Conservation (phyloP, 2,329 filamentous ascomycete genomes). For the Helotiales sp. region DNA sequence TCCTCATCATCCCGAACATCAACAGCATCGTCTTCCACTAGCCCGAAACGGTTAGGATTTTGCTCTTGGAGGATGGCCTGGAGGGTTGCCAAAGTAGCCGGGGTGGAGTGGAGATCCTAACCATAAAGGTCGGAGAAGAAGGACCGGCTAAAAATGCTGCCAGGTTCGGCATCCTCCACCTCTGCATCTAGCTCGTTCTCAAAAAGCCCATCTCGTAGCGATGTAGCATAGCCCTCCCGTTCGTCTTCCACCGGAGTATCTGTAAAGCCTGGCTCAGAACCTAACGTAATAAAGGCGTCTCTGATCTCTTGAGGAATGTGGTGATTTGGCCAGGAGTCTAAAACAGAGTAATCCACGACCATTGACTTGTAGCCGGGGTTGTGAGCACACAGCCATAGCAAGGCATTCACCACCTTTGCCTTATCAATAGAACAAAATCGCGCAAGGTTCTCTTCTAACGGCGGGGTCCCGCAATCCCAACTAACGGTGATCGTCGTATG, state of each 20-base stretch:
- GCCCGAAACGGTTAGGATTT: neutral
- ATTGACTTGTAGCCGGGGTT: slow-evolving; percentile 24
- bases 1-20: neutral
- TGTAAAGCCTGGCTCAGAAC: slow-evolving; percentile 20
- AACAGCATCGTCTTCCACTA: neutral
- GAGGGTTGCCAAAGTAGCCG: slow-evolving; percentile 19
- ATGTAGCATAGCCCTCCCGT: slow-evolving; percentile 24
- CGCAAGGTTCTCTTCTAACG: too few species aligned
- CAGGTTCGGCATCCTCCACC: slow-evolving; percentile 20
- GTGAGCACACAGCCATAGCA: slow-evolving; percentile 23
- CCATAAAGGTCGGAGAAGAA: slow-evolving; percentile 27
- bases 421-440: neutral
- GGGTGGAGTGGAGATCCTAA: slow-evolving; percentile 24
- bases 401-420: slow-evolving; percentile 16
- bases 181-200: slow-evolving; percentile 3
- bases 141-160: slow-evolving; percentile 19
- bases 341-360: slow-evolving; percentile 20
- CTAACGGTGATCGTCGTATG: too few species aligned
- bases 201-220: slow-evolving; percentile 18
- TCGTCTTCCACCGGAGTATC: slow-evolving; percentile 18
- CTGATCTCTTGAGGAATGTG: slow-evolving; percentile 26
- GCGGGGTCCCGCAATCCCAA: too few species aligned
- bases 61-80: slow-evolving; percentile 13
- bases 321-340: slow-evolving; percentile 26
- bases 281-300: slow-evolving; percentile 24